These are phyloP conservation scores for Pichia gijzeniarum DNA, from an alignment of 805 yeast species.

Conservation along the genomic window DNA sequence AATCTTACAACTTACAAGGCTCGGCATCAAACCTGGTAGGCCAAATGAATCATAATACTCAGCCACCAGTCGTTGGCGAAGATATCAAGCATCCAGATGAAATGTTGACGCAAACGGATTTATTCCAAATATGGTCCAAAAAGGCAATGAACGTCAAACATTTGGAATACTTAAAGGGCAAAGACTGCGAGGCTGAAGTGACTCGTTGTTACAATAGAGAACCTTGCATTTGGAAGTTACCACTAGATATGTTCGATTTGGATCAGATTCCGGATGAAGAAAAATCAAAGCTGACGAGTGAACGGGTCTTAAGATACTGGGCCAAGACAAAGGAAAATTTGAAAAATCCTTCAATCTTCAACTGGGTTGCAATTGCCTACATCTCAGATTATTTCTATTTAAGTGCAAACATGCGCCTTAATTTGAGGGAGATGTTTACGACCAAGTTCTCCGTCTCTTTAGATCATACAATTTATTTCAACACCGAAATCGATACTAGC, in stretches of 20 bases:
- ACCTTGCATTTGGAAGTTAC: conserved; percentile 31
- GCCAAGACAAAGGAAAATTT: conserved; percentile 24
- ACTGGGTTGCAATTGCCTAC: conserved; percentile 54
- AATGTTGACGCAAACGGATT: conserved; percentile 24
- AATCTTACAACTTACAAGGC: conserved; percentile 27
- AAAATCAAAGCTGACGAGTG: conserved; percentile 13
- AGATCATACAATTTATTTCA: conserved; percentile 65
- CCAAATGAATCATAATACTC: conserved; percentile 25
- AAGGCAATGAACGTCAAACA: conserved; percentile 20
- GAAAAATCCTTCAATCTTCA: conserved; percentile 28
- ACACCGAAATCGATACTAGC: conserved; percentile 38
- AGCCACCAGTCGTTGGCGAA: conserved; percentile 25
- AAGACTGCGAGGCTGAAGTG: conserved; percentile 16
- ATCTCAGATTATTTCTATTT: conserved; percentile 53
- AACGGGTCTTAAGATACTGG: conserved; percentile 29
- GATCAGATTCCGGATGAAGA: conserved; percentile 20
- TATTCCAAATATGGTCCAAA: conserved; percentile 25
- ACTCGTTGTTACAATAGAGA: conserved; percentile 27
- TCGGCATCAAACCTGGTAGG: conserved; percentile 27
- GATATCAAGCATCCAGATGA: conserved; percentile 26
- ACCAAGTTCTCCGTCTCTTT: conserved; percentile 51
- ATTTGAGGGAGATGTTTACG: conserved; percentile 39
- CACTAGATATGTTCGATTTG: conserved; percentile 28
- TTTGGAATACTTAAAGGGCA: conserved; percentile 20
- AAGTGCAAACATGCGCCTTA: conserved; percentile 45